Conservation (phyloP, 73 alveolate genomes). For the Paraurostyla sp. region DNA sequence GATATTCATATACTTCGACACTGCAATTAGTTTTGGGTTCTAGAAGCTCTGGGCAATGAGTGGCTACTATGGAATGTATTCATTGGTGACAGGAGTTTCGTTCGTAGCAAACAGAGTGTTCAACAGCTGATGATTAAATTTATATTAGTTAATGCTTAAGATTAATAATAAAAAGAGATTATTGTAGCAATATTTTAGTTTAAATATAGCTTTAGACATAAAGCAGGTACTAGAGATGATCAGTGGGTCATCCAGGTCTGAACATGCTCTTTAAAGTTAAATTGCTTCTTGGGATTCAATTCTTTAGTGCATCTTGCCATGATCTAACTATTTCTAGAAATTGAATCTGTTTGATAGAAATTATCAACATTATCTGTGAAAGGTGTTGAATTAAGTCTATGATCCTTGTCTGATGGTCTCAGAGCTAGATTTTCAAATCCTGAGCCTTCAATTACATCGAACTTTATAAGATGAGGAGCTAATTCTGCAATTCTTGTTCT, state of each 20-base stretch:
- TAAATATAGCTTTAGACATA: too few relatives aligned
- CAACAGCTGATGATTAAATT: background rate
- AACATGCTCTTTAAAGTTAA: slow-evolving; percentile 67
- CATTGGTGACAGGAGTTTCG: background rate
- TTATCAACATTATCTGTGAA: slow-evolving; percentile 80
- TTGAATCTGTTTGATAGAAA: slow-evolving; percentile 94
- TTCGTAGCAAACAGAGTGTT: slow-evolving; percentile 9
- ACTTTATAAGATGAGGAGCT: slow-evolving; percentile 93
- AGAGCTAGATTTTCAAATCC: slow-evolving; percentile 80
- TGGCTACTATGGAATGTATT: slow-evolving; percentile 36
- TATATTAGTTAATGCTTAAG: background rate
- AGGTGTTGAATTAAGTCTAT: slow-evolving; percentile 61
- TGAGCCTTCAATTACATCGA: slow-evolving; percentile 85
- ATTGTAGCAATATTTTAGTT: background rate
- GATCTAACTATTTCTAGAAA: slow-evolving; percentile 83
- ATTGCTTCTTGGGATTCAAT: slow-evolving; percentile 68
- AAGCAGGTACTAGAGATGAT: background rate
- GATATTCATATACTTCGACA: background rate
- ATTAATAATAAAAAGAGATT: too few relatives aligned
- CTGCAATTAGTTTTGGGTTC: slow-evolving; percentile 27
- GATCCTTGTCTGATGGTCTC: slow-evolving; percentile 16
- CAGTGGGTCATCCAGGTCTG: slow-evolving; percentile 62
- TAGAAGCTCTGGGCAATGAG: background rate
- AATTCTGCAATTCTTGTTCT: slow-evolving; percentile 90
- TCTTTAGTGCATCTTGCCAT: slow-evolving; percentile 93